These are phyloP conservation scores for Saraca asoca DNA, from an alignment of 331 rosid species.

Conservation along the genomic window DNA sequence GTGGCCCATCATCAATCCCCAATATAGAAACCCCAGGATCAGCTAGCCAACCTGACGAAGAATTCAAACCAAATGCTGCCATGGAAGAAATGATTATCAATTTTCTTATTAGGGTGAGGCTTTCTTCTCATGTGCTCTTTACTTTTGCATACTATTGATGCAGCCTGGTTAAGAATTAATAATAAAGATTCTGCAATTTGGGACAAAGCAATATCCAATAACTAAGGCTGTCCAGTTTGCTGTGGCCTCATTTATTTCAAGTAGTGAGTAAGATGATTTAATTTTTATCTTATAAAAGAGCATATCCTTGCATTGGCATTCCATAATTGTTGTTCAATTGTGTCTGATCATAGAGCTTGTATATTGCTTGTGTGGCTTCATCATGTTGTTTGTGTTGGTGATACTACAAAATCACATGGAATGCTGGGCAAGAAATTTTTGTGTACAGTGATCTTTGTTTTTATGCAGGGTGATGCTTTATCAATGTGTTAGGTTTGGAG, in stretches of 20 bases:
- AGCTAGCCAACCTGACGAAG: conserved; percentile 92
- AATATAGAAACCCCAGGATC: conserved; percentile 96
- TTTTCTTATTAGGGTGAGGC: conserved; percentile 89
- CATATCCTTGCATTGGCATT: conserved; percentile 1
- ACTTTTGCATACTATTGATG: conserved; percentile 24
- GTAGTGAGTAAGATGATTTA: conserved; percentile 28
- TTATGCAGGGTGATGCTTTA: background rate
- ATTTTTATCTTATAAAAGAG: too few species aligned
- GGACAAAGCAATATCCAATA: conserved; percentile 19
- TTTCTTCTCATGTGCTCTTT: conserved; percentile 35
- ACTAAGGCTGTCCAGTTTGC: conserved; percentile 20
- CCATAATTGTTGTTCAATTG: conserved; percentile 16
- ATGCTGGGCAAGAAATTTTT: background rate
- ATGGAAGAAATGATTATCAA: conserved; percentile 99
- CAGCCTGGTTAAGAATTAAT: conserved; percentile 10
- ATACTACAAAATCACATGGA: background rate
- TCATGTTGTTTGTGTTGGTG: background rate
- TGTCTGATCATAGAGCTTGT: conserved; percentile 16
- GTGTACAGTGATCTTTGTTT: background rate
- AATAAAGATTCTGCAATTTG: conserved; percentile 15
- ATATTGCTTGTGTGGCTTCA: background rate
- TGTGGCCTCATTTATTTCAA: conserved; percentile 2
- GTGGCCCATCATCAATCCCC: conserved; percentile 90
- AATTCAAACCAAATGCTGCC: conserved; percentile 99
- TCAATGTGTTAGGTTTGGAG: background rate